These are phyloP conservation scores for Diplogelasinospora grovesii DNA, from an alignment of 495 filamentous ascomycete genomes.

Conservation along the genomic window DNA sequence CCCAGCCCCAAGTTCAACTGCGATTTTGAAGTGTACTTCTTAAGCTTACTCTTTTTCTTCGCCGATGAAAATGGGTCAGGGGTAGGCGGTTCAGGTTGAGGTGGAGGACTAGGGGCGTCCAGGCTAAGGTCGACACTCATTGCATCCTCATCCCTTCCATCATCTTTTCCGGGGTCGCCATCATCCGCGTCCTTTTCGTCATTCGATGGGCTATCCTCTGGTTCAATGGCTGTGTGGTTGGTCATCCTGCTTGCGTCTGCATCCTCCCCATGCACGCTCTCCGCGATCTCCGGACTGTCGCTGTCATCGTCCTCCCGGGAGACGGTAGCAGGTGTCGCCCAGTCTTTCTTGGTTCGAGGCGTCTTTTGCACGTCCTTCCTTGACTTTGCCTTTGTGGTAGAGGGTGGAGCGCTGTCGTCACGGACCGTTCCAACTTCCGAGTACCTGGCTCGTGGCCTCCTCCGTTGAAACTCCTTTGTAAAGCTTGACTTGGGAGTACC, in stretches of 20 bases:
- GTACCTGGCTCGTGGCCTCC: too few relatives aligned
- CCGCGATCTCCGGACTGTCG: conserved; percentile 2
- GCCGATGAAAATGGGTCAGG: not conserved
- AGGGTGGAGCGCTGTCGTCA: too few relatives aligned
- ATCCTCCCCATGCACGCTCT: conserved; percentile 7
- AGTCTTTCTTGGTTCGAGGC: too few relatives aligned
- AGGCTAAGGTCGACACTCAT: not conserved
- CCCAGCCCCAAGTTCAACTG: too few relatives aligned
- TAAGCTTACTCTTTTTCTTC: too few relatives aligned
- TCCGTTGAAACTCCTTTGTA: conserved; percentile 5
- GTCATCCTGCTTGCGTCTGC: not conserved
- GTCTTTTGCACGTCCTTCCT: too few relatives aligned
- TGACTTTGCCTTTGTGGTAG: too few relatives aligned
- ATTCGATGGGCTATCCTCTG: not conserved
- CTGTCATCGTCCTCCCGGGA: conserved; percentile 5
- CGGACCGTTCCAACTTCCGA: too few relatives aligned
- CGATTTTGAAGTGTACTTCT: too few relatives aligned
- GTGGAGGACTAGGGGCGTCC: not conserved
- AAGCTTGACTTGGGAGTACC: too few relatives aligned
- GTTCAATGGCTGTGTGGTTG: not conserved
- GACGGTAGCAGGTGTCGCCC: too few relatives aligned
- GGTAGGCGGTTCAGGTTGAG: not conserved
- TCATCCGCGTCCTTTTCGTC: not conserved
- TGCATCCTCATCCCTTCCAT: not conserved
- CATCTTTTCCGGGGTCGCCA: not conserved